phyloP scores from a whole-genome alignment of 1,284 basidiomycete genomes.

The Ganoderma multipileum region DNA sequence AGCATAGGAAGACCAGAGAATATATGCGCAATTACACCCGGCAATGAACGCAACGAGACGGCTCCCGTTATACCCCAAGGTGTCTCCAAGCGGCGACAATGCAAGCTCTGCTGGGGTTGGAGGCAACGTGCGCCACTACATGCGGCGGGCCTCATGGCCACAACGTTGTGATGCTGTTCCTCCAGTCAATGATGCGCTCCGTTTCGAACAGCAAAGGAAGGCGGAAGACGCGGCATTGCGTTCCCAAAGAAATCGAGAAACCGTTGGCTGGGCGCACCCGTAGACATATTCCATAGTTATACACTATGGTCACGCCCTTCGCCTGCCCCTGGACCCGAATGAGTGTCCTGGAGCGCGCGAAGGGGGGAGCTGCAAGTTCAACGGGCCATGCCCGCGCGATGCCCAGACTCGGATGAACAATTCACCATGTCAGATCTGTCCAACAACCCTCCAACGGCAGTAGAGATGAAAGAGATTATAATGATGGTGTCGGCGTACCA shows the following conservation, averaged over 20 bases:
- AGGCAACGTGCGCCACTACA: constrained; percentile 20
- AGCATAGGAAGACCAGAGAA: background rate
- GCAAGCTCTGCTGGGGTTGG: background rate
- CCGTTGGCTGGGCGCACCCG: background rate
- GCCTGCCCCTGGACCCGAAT: background rate
- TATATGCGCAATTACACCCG: background rate
- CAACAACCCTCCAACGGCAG: background rate
- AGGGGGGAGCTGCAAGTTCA: background rate
- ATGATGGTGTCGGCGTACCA: constrained; percentile 22
- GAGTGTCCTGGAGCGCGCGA: background rate
- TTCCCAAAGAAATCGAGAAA: background rate
- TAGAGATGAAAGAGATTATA: background rate
- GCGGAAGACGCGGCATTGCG: background rate
- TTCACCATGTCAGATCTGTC: background rate
- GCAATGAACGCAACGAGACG: background rate
- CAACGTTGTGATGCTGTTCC: constrained; percentile 26
- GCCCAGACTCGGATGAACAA: background rate
- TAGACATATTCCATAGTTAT: background rate
- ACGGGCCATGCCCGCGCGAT: background rate
- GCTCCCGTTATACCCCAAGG: background rate
- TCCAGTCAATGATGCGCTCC: background rate
- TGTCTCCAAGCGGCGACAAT: background rate
- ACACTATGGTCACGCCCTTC: background rate
- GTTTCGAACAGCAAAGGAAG: background rate
- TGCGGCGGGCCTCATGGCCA: constrained; percentile 30